Base-by-base conservation (phyloP, 306 rosid species). In the Canavalia gladiata region DNA sequence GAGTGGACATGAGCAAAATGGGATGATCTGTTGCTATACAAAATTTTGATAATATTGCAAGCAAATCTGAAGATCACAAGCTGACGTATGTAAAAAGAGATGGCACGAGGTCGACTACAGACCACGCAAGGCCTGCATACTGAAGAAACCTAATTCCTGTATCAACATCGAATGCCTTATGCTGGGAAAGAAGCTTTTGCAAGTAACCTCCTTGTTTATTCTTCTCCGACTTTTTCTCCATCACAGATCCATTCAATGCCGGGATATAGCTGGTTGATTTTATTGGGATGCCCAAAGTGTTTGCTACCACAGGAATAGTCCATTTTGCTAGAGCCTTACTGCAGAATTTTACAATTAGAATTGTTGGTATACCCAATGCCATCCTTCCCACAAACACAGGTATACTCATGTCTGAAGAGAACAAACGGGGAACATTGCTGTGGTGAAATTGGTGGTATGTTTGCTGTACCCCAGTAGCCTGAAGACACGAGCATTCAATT, bases 361-460 rank as follows among this genome's bases (percentile, higher is more conserved):
- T 96, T 42, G 97, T 88, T 0, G 98, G 97, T 81, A 96, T 89
- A 37, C 99, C 99, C 56, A 96, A 55, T 0, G 90, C 78, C 88
- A 94, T 75, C 82, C 99, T 91, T 83, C 98, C 97, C 43, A 81
- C 6, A 82, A 92, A 96, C 56, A 68, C 82, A 12, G 82, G 84
- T 82, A 80, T 5, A 4, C 94, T 77, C 12, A 93, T 76, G 6
- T 88, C 86, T 9, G 92, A 58, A 3, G 93, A 86, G 84, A 93
- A 96, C 81, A 93, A 45, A 6, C 87, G 91, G 0, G 94, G 91
- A 78, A 92, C 94, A 0, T 52, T 76, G 64, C 56, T 92, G 43
- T 92, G 98, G 88, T 96, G 99, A 87, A 93, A 96, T 90, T 93
- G 99, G 80, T 90, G 87, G 71, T 89, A 96, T 56, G 98, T 92